Conservation (phyloP, 108 stramenopile species). For the Epithemia pelagica region DNA sequence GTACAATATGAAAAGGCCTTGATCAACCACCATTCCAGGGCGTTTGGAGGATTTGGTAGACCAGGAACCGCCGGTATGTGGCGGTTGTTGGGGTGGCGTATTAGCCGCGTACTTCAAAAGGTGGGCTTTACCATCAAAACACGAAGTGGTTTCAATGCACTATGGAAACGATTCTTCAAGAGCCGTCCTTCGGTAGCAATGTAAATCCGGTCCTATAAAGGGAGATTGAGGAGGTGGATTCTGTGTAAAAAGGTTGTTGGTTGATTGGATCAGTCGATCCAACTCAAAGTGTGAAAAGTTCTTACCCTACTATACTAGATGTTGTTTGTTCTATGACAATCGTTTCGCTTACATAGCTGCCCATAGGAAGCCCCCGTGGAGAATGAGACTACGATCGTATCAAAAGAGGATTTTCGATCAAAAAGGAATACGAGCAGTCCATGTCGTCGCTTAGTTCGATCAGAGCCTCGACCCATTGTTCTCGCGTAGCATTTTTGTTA, state of each 20-base stretch:
- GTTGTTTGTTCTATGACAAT: too few species aligned
- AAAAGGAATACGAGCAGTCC: neutral
- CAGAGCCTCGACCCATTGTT: neutral
- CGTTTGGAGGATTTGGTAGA: constrained; percentile 73
- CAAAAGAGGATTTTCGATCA: neutral
- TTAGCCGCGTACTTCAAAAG: constrained; percentile 9
- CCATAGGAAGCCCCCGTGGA: too few species aligned
- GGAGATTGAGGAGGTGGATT: too few species aligned
- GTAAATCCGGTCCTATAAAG: too few species aligned
- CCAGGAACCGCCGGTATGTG: constrained; percentile 44
- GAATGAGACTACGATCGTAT: too few species aligned
- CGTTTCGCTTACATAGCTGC: too few species aligned
- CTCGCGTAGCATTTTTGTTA: neutral
- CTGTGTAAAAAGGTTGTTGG: too few species aligned
- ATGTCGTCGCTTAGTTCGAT: neutral
- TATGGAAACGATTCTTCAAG: neutral
- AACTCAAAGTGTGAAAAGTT: too few species aligned
- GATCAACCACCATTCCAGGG: constrained; percentile 72
- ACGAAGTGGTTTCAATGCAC: neutral
- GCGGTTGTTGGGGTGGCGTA: constrained; percentile 42
- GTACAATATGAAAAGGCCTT: constrained; percentile 82
- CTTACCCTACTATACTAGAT: too few species aligned
- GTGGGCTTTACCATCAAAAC: neutral
- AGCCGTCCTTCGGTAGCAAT: neutral
- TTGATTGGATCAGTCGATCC: too few species aligned